These are phyloP conservation scores for Serendipita sp. DNA, from an alignment of 768 basidiomycete species.

Conservation along the genomic window DNA sequence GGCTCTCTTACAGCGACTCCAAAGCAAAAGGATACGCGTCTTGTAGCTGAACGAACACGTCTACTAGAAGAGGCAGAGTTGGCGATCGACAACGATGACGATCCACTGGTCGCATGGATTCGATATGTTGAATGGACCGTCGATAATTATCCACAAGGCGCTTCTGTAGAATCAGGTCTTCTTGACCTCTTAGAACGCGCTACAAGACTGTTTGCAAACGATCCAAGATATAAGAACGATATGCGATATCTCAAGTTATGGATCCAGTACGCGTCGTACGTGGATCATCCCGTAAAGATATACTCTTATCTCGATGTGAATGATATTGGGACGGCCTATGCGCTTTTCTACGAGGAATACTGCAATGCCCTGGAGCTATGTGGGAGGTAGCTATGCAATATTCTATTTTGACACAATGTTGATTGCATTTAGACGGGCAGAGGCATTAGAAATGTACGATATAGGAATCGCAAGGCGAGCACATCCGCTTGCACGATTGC, in stretches of 20 bases:
- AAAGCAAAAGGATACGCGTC: conserved; percentile 53
- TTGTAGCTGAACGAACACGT: conserved; percentile 30
- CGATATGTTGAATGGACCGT: conserved; percentile 82
- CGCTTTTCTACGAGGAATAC: conserved; percentile 82
- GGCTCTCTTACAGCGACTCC: conserved; percentile 61
- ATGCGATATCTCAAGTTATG: conserved; percentile 83
- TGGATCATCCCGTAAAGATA: conserved; percentile 57
- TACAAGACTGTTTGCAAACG: conserved; percentile 64
- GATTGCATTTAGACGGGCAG: conserved; percentile 34
- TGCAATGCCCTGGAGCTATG: conserved; percentile 59
- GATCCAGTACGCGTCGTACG: conserved; percentile 69
- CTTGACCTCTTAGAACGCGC: conserved; percentile 70
- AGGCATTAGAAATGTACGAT: conserved; percentile 69
- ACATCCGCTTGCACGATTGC: conserved; percentile 69
- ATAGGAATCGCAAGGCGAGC: conserved; percentile 70
- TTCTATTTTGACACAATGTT: background rate
- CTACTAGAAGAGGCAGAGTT: conserved; percentile 18
- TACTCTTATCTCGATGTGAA: conserved; percentile 81
- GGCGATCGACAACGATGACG: conserved; percentile 49
- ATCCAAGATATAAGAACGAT: conserved; percentile 68
- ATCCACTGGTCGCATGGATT: conserved; percentile 72
- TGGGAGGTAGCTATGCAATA: conserved; percentile 43
- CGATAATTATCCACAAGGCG: conserved; percentile 65
- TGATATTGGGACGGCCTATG: conserved; percentile 69
- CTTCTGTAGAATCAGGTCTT: conserved; percentile 53